Evolutionary conservation across 208 protist species (phyloP).

Genomic region (Wallacemonas collosoma): DNA sequence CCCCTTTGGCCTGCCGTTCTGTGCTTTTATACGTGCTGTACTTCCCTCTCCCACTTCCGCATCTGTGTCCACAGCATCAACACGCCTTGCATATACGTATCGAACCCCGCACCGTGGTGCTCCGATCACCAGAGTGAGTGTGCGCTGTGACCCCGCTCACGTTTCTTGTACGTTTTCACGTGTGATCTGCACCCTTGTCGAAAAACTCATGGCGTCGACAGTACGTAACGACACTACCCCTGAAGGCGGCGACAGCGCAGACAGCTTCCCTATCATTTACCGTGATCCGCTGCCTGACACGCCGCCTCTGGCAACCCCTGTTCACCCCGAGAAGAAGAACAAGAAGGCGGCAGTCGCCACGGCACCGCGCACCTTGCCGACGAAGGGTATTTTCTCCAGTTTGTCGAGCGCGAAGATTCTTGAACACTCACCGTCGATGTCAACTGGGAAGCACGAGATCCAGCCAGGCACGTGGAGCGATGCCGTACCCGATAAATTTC

Average conservation of each 20-base stretch:
- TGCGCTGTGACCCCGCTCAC: too few relatives aligned
- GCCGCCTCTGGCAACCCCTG: conserved; percentile 2
- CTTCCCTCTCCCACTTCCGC: too few relatives aligned
- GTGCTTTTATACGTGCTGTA: too few relatives aligned
- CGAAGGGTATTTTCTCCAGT: conserved; percentile 34
- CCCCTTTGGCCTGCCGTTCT: too few relatives aligned
- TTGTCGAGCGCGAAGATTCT: conserved; percentile 29
- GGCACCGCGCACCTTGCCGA: neutral
- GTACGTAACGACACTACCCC: neutral
- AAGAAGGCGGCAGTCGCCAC: conserved; percentile 13
- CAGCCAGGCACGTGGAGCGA: conserved; percentile 14
- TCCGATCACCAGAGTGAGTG: too few relatives aligned
- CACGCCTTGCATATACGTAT: too few relatives aligned
- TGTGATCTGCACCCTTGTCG: too few relatives aligned
- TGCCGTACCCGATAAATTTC: conserved; percentile 8
- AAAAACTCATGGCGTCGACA: too few relatives aligned
- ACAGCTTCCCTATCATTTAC: conserved; percentile 3
- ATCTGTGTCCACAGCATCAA: too few relatives aligned
- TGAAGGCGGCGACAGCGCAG: neutral
- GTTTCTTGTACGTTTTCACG: too few relatives aligned
- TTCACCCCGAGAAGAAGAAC: conserved; percentile 16
- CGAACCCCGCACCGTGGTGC: too few relatives aligned
- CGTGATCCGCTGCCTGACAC: neutral
- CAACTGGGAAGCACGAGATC: neutral
- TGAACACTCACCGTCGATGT: conserved; percentile 9